Percentiles rank a stretch among this genome's conserved stretches.
phyloP scores from a whole-genome alignment of 257 asterid genomes.

The Solanum chmielewskii region DNA sequence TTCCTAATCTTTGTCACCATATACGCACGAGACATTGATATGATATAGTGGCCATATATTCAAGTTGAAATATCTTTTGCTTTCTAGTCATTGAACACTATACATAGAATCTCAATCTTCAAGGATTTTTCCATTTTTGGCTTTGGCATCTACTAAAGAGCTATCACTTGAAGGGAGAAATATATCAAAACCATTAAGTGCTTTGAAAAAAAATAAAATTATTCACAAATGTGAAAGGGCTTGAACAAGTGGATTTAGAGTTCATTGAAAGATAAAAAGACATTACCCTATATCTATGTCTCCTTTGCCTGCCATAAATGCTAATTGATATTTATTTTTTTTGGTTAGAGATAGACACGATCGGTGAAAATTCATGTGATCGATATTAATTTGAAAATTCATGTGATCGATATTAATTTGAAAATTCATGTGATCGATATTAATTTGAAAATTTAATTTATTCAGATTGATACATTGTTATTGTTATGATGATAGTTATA shows the following conservation, averaged over 20 bases:
- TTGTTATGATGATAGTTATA: neutral
- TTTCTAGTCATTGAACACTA: slow-evolving; percentile 50
- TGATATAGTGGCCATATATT: slow-evolving; percentile 1
- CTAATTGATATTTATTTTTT: neutral
- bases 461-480: neutral
- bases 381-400: neutral
- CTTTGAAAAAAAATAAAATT: neutral
- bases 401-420: neutral
- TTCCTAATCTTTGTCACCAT: neutral
- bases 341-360: neutral
- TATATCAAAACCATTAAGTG: slow-evolving; percentile 6
- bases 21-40: neutral
- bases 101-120: slow-evolving; percentile 20
- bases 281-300: neutral
- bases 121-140: slow-evolving; percentile 6
- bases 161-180: neutral
- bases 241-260: slow-evolving; percentile 11
- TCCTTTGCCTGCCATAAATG: neutral
- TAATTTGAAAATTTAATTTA: neutral
- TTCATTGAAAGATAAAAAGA: neutral
- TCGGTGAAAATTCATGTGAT: neutral
- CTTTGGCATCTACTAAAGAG: slow-evolving; percentile 10
- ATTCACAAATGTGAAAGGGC: slow-evolving; percentile 8
- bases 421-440: neutral
- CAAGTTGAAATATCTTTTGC: slow-evolving; percentile 25